A percentile compares a stretch with the other conserved stretches of the same genome.
Conservation (phyloP, 1,284 basidiomycete genomes). For the Ceratobasidium sp. region DNA sequence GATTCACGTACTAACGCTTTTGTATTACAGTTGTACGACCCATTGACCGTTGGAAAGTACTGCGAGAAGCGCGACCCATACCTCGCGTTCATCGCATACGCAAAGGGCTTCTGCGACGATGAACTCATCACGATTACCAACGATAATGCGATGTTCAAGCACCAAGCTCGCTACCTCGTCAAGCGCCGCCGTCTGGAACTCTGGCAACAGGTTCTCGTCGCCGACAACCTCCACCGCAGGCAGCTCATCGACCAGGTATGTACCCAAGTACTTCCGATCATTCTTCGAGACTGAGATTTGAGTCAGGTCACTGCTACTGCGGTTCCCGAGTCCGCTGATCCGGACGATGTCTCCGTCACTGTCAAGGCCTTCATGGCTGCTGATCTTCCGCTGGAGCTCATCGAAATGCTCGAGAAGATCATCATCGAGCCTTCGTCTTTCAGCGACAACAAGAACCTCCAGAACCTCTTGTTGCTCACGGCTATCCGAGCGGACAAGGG, state of each 20-base stretch:
- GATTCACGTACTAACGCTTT: background rate
- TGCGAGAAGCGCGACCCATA: constrained; percentile 99
- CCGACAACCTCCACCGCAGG: constrained; percentile 91
- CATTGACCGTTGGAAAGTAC: constrained; percentile 97
- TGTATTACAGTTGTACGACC: constrained; percentile 81
- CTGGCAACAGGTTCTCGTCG: constrained; percentile 93
- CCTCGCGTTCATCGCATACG: constrained; percentile 98
- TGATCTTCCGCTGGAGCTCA: constrained; percentile 95
- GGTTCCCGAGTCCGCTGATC: constrained; percentile 95
- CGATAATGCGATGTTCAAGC: constrained; percentile 99
- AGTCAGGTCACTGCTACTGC: constrained; percentile 87
- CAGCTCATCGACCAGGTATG: constrained; percentile 92
- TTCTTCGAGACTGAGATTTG: background rate
- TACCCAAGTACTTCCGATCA: background rate
- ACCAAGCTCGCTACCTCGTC: constrained; percentile 97
- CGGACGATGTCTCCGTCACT: constrained; percentile 97
- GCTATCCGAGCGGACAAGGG: constrained; percentile 98
- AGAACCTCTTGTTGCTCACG: constrained; percentile 93
- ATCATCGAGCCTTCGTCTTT: constrained; percentile 97
- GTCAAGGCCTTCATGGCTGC: constrained; percentile 99
- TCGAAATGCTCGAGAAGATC: constrained; percentile 98
- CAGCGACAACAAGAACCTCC: constrained; percentile 95
- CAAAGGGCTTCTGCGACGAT: constrained; percentile 98
- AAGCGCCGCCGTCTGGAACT: constrained; percentile 95
- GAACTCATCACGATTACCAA: constrained; percentile 98